Base-by-base conservation (phyloP, 2,329 filamentous ascomycete genomes). In the Aspergillus niger region DNA sequence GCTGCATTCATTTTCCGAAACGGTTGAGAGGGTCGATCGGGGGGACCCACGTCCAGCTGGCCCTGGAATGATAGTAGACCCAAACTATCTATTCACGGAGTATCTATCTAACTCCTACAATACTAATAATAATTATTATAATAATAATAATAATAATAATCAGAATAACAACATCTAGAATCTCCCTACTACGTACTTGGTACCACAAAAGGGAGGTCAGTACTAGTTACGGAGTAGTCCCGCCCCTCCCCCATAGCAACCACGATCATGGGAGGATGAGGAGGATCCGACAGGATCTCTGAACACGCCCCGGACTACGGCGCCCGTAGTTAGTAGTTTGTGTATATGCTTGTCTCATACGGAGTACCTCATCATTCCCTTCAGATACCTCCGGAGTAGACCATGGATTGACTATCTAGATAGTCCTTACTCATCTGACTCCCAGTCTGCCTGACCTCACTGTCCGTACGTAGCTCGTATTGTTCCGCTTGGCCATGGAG, bases 11-110 rank as follows among this genome's bases (percentile, higher is more conserved):
- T 17, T 56, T 54, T 38, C 48, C 30, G 36, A 55, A 64, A 64
- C 55, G 26, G 59, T 64, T 64, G 60, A 57, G 57, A 44, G 39
- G 55, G 24, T 28, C 17, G 32, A 32, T 20, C n/a, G 49, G 28
- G 22, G 20, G 20, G 44, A 49, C 44, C 41, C 41, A 44, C 41
- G 41, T 36, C 41, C 41, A 44, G 41, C 20, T 36, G 32, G 32
- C 11, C 32, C 41, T 44, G 41, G 41, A 44, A 44, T 44, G 41
- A 44, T 44, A 44, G 20, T 13, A 20, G 28, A 10, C 41, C 41
- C n/a, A 43, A 44, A 17, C 6, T 44, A 22, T 17, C 10, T 44
- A 44, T n/a, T 10, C 24, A 44, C 20, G 17, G 7, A 44, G 17
- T 24, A 44, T 22, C 39, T 43, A 43, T 20, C 28, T 13, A 36